Percentiles rank a stretch among this genome's conserved stretches.
Evolutionary conservation across 495 filamentous ascomycete species (phyloP).

Genomic region (Aspergillus bridgeri): DNA sequence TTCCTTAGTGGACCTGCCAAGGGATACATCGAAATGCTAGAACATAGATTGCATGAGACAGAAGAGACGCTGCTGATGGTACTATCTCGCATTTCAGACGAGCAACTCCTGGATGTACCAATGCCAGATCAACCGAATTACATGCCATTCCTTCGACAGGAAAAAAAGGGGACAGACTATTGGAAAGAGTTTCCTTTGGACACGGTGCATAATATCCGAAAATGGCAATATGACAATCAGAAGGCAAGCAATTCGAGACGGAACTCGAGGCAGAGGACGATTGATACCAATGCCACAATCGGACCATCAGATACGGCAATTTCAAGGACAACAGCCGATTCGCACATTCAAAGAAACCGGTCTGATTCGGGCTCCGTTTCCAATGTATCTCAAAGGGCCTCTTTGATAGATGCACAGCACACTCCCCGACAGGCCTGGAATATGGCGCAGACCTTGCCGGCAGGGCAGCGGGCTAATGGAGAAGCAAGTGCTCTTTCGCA

Average conservation of each 20-base stretch:
- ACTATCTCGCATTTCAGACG: constrained; percentile 29
- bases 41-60: constrained; percentile 37
- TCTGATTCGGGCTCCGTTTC: neutral
- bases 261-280: neutral
- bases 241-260: neutral
- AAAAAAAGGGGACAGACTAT: constrained; percentile 32
- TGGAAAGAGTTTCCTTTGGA: constrained; percentile 38
- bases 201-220: constrained; percentile 29
- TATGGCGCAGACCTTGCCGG: neutral
- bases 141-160: constrained; percentile 23
- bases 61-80: constrained; percentile 32
- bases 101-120: constrained; percentile 24
- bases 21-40: constrained; percentile 38
- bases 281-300: neutral
- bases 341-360: neutral
- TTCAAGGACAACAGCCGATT: neutral
- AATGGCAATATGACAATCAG: constrained; percentile 33
- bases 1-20: constrained; percentile 34
- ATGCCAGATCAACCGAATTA: constrained; percentile 11
- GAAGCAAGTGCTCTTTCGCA: neutral
- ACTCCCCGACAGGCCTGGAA: neutral
- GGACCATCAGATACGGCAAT: neutral
- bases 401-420: neutral
- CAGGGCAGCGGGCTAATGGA: neutral
- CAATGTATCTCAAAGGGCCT: neutral